phyloP scores from a whole-genome alignment of 768 basidiomycete genomes.

The Suillus alpinus region DNA sequence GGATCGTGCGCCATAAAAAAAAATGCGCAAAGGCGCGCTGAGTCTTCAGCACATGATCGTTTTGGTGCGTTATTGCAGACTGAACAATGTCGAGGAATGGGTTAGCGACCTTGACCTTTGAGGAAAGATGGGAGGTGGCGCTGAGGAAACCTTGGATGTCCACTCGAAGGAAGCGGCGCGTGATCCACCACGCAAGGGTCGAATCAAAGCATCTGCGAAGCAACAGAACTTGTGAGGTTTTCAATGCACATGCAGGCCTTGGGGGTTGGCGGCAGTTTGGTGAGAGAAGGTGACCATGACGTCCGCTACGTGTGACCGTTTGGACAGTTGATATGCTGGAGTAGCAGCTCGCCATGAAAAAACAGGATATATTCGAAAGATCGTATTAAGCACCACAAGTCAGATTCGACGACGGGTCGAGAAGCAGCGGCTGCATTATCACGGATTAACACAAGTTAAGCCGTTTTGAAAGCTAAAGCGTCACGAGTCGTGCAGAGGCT shows the following conservation, averaged over 20 bases:
- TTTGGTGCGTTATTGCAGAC: conserved; percentile 32
- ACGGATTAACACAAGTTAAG: neutral
- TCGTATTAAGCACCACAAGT: too few relatives aligned
- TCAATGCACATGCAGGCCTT: too few relatives aligned
- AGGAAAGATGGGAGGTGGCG: conserved; percentile 10
- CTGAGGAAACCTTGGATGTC: conserved; percentile 31
- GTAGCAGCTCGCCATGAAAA: too few relatives aligned
- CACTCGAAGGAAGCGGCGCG: conserved; percentile 27
- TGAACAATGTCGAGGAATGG: conserved; percentile 40
- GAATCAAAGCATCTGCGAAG: conserved; percentile 27
- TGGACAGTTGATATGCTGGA: too few relatives aligned
- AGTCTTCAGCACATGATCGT: conserved; percentile 32
- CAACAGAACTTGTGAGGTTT: conserved; percentile 20
- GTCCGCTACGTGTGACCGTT: too few relatives aligned
- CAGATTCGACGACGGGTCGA: neutral
- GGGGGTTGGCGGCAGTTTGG: too few relatives aligned
- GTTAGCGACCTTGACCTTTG: conserved; percentile 24
- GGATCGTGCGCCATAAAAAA: conserved; percentile 25
- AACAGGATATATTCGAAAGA: neutral
- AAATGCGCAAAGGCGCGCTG: conserved; percentile 35
- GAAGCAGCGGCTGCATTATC: neutral
- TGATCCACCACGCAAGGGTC: conserved; percentile 27
- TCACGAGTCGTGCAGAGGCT: too few relatives aligned
- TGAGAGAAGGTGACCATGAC: too few relatives aligned
- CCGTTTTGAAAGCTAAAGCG: too few relatives aligned